Evolutionary conservation across 257 asterid species (phyloP).

Genomic region (Solanum dulcamara): DNA sequence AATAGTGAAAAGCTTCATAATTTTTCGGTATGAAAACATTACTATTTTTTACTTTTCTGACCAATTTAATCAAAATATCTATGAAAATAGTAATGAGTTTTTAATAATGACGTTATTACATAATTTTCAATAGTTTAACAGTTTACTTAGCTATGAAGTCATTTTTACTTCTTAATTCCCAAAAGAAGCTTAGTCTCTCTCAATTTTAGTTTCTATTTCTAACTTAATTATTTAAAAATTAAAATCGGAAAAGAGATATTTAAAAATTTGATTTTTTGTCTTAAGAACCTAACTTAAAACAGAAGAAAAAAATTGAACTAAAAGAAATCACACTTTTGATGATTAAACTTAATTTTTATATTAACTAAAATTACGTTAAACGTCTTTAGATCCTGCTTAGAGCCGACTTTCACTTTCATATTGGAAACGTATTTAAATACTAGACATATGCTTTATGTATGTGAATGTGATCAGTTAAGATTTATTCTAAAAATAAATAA

Average conservation of each 20-base stretch:
- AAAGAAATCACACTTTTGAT: neutral
- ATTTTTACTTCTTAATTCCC: neutral
- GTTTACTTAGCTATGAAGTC: too few relatives aligned
- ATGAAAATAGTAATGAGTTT: too few relatives aligned
- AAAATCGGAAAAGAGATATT: neutral
- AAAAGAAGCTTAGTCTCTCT: neutral
- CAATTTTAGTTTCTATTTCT: neutral
- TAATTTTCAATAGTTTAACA: too few relatives aligned
- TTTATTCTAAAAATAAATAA: neutral
- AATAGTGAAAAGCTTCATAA: too few relatives aligned
- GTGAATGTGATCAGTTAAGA: neutral
- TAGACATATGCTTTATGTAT: neutral
- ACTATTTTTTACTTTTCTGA: too few relatives aligned
- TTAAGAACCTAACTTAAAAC: neutral
- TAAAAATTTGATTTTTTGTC: neutral
- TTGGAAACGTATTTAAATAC: neutral
- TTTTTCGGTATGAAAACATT: too few relatives aligned
- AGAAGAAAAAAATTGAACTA: neutral
- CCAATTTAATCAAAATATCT: too few relatives aligned
- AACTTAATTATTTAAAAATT: too few relatives aligned
- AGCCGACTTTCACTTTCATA: neutral
- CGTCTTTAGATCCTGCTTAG: neutral
- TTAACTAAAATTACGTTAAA: neutral
- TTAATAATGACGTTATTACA: too few relatives aligned
- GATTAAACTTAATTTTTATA: neutral